Evolutionary conservation across 2,329 filamentous ascomycete species (phyloP).

Genomic region (Penicillium sp.): DNA sequence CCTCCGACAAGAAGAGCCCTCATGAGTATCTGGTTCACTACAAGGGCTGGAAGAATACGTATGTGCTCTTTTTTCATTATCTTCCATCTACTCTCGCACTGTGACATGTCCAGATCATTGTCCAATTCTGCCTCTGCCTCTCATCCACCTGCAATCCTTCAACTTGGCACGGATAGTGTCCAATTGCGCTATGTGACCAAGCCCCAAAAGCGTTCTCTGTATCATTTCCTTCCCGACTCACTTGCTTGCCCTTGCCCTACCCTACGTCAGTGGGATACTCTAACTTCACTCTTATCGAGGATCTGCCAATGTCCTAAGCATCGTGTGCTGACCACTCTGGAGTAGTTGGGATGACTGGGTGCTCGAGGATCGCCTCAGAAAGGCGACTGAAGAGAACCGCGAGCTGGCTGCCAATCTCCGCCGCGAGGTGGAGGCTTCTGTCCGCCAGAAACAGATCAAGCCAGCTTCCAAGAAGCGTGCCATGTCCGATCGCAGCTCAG

Average conservation of each 20-base stretch:
- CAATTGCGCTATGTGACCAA: neutral
- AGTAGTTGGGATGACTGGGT: slow-evolving; percentile 96
- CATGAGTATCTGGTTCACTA: slow-evolving; percentile 94
- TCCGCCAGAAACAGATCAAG: slow-evolving; percentile 33
- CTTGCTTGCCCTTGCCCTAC: neutral
- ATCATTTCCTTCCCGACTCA: neutral
- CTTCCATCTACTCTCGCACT: neutral
- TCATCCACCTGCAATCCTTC: neutral
- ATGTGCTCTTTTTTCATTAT: slow-evolving; percentile 40
- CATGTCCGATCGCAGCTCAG: slow-evolving; percentile 42
- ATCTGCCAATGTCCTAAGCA: neutral
- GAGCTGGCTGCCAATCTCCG: slow-evolving; percentile 64
- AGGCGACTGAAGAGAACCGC: slow-evolving; percentile 91
- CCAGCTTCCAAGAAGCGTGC: slow-evolving; percentile 38
- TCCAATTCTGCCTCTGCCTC: neutral
- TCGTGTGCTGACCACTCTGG: slow-evolving; percentile 9
- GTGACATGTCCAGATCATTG: neutral
- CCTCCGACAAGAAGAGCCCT: slow-evolving; percentile 64
- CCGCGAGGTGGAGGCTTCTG: slow-evolving; percentile 38
- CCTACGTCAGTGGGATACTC: neutral
- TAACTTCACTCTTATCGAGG: neutral
- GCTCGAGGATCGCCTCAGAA: slow-evolving; percentile 83
- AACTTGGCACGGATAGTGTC: neutral
- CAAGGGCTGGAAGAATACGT: slow-evolving; percentile 99
- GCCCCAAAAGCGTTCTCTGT: neutral